A percentile compares a stretch with the other conserved stretches of the same genome.
These are phyloP conservation scores for Podosphaera leucotricha DNA, from an alignment of 2,329 filamentous ascomycete genomes.

Conservation along the genomic window DNA sequence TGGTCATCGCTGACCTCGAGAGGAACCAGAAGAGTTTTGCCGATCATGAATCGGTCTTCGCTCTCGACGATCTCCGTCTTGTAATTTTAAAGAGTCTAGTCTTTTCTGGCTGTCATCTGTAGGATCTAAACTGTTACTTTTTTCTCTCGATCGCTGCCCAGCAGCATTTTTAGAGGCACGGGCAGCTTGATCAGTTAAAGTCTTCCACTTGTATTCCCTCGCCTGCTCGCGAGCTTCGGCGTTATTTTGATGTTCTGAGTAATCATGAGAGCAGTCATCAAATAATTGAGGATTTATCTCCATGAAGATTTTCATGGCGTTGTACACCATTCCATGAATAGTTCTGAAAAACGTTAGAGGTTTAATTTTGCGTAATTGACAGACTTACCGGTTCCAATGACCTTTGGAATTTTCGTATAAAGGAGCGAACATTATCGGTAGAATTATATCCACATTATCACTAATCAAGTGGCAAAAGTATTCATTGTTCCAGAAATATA, in stretches of 20 bases:
- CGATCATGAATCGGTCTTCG: conserved; percentile 33
- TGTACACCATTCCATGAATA: conserved; percentile 99
- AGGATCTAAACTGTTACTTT: conserved; percentile 54
- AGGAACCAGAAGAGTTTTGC: conserved; percentile 30
- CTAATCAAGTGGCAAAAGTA: conserved; percentile 99
- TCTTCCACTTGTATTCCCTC: conserved; percentile 75
- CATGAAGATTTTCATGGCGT: conserved; percentile 99
- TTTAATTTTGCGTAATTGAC: conserved; percentile 1
- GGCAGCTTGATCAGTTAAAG: conserved; percentile 57
- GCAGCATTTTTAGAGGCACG: conserved; percentile 30
- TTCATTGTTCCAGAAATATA: conserved; percentile 99
- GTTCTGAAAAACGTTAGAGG: conserved; percentile 36
- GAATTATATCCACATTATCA: conserved; percentile 94
- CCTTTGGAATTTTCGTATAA: conserved; percentile 98
- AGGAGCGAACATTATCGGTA: conserved; percentile 98
- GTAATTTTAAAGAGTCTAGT: conserved; percentile 71
- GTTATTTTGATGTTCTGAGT: conserved; percentile 86
- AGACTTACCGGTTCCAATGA: conserved; percentile 80
- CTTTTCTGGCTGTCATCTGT: conserved; percentile 69
- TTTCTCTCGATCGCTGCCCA: conserved; percentile 20
- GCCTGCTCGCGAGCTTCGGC: conserved; percentile 63
- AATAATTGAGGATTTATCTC: conserved; percentile 97
- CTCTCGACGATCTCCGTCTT: conserved; percentile 48
- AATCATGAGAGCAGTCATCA: conserved; percentile 95
- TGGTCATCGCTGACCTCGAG: conserved; percentile 18